These are phyloP conservation scores for Lactarius indigo DNA, from an alignment of 768 basidiomycete species.

Conservation along the genomic window DNA sequence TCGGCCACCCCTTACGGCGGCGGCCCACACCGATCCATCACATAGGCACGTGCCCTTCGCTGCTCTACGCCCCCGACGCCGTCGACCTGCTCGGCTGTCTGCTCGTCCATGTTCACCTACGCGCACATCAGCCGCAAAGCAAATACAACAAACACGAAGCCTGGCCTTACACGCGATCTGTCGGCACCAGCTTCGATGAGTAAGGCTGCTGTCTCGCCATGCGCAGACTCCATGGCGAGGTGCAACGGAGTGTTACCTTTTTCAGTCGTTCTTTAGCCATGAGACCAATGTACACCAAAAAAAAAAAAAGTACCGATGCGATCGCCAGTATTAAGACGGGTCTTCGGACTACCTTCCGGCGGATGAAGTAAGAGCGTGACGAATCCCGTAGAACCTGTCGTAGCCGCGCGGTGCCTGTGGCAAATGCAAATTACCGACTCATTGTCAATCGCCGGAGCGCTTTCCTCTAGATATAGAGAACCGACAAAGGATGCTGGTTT, in stretches of 20 bases:
- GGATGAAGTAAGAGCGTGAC: constrained; percentile 82
- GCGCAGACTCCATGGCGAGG: constrained; percentile 94
- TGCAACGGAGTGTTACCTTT: constrained; percentile 94
- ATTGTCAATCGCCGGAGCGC: background rate
- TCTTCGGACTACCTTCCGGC: constrained; percentile 69
- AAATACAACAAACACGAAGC: constrained; percentile 13
- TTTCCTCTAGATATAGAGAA: constrained; percentile 7
- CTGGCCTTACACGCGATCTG: constrained; percentile 70
- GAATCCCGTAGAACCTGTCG: constrained; percentile 90
- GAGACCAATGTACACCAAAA: constrained; percentile 25
- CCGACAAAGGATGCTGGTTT: constrained; percentile 86
- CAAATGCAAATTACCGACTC: background rate
- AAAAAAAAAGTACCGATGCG: constrained; percentile 52
- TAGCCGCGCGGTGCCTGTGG: constrained; percentile 88
- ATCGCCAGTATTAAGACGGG: constrained; percentile 83
- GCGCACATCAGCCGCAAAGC: constrained; percentile 5
- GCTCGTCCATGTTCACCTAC: constrained; percentile 79
- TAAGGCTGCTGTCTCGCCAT: constrained; percentile 85
- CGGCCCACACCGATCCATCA: constrained; percentile 65
- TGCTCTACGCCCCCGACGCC: constrained; percentile 93
- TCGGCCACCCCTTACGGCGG: constrained; percentile 36
- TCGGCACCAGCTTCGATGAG: constrained; percentile 96
- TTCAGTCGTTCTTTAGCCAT: constrained; percentile 28
- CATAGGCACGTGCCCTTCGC: constrained; percentile 70
- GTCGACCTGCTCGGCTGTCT: constrained; percentile 82